These are phyloP conservation scores for Vachellia collinsii DNA, from an alignment of 306 rosid species.

Conservation along the genomic window DNA sequence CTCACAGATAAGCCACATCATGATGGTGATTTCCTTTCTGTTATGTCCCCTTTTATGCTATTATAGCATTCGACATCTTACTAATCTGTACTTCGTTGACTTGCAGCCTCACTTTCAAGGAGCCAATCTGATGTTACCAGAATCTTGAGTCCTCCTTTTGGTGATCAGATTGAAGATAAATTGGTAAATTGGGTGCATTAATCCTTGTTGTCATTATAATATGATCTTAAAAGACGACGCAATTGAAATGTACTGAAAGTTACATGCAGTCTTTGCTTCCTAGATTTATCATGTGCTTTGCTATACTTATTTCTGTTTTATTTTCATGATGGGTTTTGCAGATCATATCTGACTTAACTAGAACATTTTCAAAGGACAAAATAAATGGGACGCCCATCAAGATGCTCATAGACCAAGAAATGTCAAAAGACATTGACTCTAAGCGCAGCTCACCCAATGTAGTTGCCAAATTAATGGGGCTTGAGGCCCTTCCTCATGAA, in stretches of 20 bases:
- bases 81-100: constrained; percentile 32
- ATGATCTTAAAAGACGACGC: neutral
- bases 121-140: constrained; percentile 55
- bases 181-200: constrained; percentile 47
- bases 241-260: neutral
- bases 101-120: constrained; percentile 66
- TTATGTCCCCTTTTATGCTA: constrained; percentile 14
- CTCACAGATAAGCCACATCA: constrained; percentile 76
- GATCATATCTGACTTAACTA: constrained; percentile 45
- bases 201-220: neutral
- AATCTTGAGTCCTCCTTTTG: constrained; percentile 19
- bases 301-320: constrained; percentile 14
- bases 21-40: constrained; percentile 59
- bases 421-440: constrained; percentile 70
- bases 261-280: constrained; percentile 5
- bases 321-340: constrained; percentile 35
- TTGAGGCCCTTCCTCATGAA: constrained; percentile 67
- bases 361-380: constrained; percentile 50
- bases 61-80: constrained; percentile 30
- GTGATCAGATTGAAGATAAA: constrained; percentile 72
- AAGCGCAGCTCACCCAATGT: constrained; percentile 70
- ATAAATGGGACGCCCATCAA: constrained; percentile 66
- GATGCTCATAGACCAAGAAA: constrained; percentile 79
- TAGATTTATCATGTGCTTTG: neutral
- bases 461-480: constrained; percentile 97